Conservation (phyloP, 495 filamentous ascomycete genomes). For the Mycothermus thermophilus region DNA sequence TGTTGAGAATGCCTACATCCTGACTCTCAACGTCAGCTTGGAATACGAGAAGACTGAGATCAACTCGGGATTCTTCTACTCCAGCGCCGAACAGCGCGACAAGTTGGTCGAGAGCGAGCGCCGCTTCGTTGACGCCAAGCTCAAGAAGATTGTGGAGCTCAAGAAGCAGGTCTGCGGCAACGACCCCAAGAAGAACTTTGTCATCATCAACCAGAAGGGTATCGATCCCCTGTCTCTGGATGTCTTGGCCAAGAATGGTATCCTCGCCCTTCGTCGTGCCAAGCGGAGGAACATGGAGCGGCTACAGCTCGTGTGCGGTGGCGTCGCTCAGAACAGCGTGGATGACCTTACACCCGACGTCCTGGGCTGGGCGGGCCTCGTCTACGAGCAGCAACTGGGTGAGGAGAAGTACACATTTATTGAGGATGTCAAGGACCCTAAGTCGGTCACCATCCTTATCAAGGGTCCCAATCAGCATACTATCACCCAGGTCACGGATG, state of each 20-base stretch:
- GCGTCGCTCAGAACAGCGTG: conserved; percentile 84
- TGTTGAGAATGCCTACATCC: conserved; percentile 87
- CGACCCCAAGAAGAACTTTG: conserved; percentile 90
- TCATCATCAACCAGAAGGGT: conserved; percentile 98
- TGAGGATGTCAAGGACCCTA: conserved; percentile 96
- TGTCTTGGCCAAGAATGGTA: conserved; percentile 93
- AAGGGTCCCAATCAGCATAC: conserved; percentile 96
- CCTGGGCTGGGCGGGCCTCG: conserved; percentile 89
- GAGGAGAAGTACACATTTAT: conserved; percentile 99
- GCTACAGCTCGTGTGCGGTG: conserved; percentile 85
- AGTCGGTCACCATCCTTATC: conserved; percentile 96
- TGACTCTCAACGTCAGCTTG: conserved; percentile 89
- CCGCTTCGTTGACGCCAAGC: conserved; percentile 88
- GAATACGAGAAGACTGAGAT: conserved; percentile 99
- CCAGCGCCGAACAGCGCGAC: conserved; percentile 85
- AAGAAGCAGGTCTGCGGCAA: conserved; percentile 96
- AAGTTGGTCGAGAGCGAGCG: conserved; percentile 97
- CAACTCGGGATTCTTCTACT: conserved; percentile 99
- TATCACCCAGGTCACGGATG: conserved; percentile 89
- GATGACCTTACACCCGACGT: conserved; percentile 81
- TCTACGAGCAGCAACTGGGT: conserved; percentile 94
- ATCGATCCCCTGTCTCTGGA: conserved; percentile 94
- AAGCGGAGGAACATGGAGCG: conserved; percentile 99
- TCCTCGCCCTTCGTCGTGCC: conserved; percentile 81
- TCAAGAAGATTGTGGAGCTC: conserved; percentile 93